Evolutionary conservation across 345 rosid genomes (phyloP).

Genomic region (Citrus cavaleriei): DNA sequence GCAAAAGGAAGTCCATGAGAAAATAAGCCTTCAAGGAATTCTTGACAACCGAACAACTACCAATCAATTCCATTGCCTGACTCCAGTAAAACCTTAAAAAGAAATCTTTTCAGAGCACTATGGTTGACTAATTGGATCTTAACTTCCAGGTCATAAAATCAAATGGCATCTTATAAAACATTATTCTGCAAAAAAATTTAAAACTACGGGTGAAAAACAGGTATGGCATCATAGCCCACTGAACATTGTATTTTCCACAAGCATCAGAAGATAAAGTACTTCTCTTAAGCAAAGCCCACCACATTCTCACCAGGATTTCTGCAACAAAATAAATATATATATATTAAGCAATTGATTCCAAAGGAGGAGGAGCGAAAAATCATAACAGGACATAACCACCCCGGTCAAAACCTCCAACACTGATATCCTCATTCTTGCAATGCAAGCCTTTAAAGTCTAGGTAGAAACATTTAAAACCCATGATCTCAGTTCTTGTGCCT

Average conservation of each 20-base stretch:
- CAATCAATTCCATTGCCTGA: conserved; percentile 3
- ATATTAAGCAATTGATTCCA: conserved; percentile 37
- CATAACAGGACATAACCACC: conserved; percentile 36
- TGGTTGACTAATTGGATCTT: conserved; percentile 19
- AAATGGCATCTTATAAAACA: conserved; percentile 3
- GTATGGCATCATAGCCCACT: conserved; percentile 32
- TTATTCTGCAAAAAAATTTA: conserved; percentile 23
- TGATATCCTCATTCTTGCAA: conserved; percentile 46
- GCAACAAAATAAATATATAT: conserved; percentile 52
- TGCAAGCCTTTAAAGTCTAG: conserved; percentile 43
- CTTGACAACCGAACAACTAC: not conserved
- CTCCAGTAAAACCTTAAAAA: conserved; percentile 10
- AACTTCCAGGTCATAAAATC: conserved; percentile 15
- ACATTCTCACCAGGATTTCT: conserved; percentile 60
- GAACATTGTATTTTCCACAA: conserved; percentile 36
- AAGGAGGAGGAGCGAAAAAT: conserved; percentile 36
- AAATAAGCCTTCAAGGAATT: not conserved
- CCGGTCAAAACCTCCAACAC: conserved; percentile 48
- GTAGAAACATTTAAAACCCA: conserved; percentile 45
- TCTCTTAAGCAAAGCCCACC: conserved; percentile 54
- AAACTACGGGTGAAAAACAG: not conserved
- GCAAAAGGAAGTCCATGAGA: not conserved
- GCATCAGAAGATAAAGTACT: conserved; percentile 49
- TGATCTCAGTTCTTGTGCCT: conserved; percentile 55
- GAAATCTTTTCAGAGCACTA: not conserved